A percentile compares a stretch with the other conserved stretches of the same genome.
These are phyloP conservation scores for Rhexocercosporidium sp. DNA, from an alignment of 2,329 filamentous ascomycete species.

Conservation along the genomic window DNA sequence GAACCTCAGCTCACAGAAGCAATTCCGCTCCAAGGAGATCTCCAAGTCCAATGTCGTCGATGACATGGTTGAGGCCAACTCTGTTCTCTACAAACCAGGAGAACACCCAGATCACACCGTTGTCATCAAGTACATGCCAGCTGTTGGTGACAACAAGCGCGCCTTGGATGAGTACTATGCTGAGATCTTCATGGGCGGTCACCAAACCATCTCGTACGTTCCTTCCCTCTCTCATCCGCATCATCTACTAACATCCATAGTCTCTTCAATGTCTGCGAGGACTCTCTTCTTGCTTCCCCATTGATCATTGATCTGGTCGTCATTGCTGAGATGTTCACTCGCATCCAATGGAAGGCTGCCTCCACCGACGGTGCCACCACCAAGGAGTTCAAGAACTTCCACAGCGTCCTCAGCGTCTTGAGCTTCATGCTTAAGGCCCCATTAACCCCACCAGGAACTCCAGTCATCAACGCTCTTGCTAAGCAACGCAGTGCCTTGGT, in stretches of 20 bases:
- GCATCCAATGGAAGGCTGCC: conserved; percentile 85
- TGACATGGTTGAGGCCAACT: conserved; percentile 98
- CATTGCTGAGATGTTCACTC: conserved; percentile 96
- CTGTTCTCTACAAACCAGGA: conserved; percentile 84
- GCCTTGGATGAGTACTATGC: conserved; percentile 99
- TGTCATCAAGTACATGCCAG: conserved; percentile 99
- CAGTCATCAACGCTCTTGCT: conserved; percentile 91
- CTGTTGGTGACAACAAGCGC: conserved; percentile 98
- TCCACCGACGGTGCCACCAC: conserved; percentile 56
- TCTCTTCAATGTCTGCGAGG: conserved; percentile 98
- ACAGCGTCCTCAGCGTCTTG: conserved; percentile 93
- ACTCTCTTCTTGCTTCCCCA: conserved; percentile 93
- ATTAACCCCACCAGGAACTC: conserved; percentile 90
- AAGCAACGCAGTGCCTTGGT: conserved; percentile 95
- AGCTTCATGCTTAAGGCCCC: conserved; percentile 99
- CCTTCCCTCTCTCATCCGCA: conserved; percentile 33
- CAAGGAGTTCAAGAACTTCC: conserved; percentile 87
- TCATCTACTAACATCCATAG: conserved; percentile 49
- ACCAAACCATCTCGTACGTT: conserved; percentile 88
- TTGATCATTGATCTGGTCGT: conserved; percentile 97
- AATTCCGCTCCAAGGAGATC: conserved; percentile 99
- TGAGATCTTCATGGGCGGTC: conserved; percentile 98
- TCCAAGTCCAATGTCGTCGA: conserved; percentile 99
- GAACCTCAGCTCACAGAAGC: conserved; percentile 95
- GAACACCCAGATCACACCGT: conserved; percentile 98